Evolutionary conservation across 129 eudicot species (phyloP).

Genomic region (Chrysanthemum makinoi): DNA sequence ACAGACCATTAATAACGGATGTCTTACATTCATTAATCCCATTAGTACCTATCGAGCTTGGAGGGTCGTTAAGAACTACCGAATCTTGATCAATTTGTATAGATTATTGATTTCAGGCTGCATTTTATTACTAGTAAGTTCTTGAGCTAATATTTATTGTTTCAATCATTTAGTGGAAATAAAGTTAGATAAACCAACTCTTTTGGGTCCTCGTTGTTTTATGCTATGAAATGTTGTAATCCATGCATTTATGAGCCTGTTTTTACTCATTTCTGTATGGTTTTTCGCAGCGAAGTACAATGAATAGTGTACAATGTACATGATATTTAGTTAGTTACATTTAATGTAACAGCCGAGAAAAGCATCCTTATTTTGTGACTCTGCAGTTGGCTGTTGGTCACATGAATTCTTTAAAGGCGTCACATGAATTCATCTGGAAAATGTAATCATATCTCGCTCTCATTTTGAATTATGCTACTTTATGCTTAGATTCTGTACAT

Average conservation of each 20-base stretch:
- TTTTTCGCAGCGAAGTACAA: not conserved
- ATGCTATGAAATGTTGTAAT: slow-evolving; percentile 2
- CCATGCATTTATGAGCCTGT: slow-evolving; percentile 21
- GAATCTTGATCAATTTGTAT: slow-evolving; percentile 28
- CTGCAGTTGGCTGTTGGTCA: slow-evolving; percentile 29
- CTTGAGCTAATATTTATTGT: slow-evolving; percentile 11
- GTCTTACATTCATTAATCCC: slow-evolving; percentile 92
- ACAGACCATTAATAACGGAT: slow-evolving; percentile 88
- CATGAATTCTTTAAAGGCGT: slow-evolving; percentile 22
- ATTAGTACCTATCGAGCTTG: slow-evolving; percentile 83
- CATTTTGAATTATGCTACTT: not conserved
- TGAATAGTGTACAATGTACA: slow-evolving; percentile 10
- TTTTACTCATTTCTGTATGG: not conserved
- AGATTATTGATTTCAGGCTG: slow-evolving; percentile 15
- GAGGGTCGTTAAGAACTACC: slow-evolving; percentile 67
- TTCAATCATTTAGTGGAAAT: not conserved
- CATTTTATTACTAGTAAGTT: not conserved
- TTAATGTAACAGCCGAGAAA: slow-evolving; percentile 21
- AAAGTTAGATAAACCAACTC: not conserved
- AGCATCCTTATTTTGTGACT: slow-evolving; percentile 31
- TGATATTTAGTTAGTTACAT: slow-evolving; percentile 10
- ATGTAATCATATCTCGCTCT: not conserved
- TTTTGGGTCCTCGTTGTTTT: slow-evolving; percentile 11
- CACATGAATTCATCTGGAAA: slow-evolving; percentile 28
- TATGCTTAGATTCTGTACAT: not conserved